phyloP scores from a whole-genome alignment of 345 rosid genomes.

The Geranium rotundifolium region DNA sequence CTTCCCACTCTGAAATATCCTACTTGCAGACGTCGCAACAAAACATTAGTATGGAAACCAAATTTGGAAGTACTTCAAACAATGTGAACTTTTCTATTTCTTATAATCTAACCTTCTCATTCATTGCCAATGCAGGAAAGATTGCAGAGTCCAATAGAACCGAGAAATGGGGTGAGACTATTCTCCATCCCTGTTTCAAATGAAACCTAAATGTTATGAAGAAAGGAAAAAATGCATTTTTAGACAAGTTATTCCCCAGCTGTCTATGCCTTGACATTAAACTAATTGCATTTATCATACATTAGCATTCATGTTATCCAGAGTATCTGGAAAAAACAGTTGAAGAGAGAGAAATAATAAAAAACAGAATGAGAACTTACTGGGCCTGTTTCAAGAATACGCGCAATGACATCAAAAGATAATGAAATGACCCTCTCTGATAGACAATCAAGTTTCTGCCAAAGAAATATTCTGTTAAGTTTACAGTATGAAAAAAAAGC shows the following conservation, averaged over 20 bases:
- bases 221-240: neutral
- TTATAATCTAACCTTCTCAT: conserved; percentile 50
- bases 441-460: conserved; percentile 59
- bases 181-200: conserved; percentile 71
- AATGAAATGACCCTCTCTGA: conserved; percentile 64
- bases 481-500: conserved; percentile 1
- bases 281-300: neutral
- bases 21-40: conserved; percentile 17
- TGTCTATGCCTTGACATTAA: conserved; percentile 4
- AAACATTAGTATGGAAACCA: conserved; percentile 5
- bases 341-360: neutral
- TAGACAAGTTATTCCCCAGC: conserved; percentile 1
- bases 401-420: conserved; percentile 71
- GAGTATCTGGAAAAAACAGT: neutral
- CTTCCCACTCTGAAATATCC: conserved; percentile 86
- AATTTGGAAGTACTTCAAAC: conserved; percentile 5
- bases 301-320: neutral
- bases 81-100: neutral
- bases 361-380: conserved; percentile 30
- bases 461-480: conserved; percentile 6
- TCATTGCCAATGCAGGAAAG: conserved; percentile 58
- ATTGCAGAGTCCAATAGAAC: conserved; percentile 66
- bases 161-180: conserved; percentile 77
- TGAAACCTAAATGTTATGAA: conserved; percentile 8
- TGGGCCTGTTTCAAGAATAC: conserved; percentile 72